phyloP scores from a whole-genome alignment of 352 stramenopile species.

The Phytophthora fragariae region DNA sequence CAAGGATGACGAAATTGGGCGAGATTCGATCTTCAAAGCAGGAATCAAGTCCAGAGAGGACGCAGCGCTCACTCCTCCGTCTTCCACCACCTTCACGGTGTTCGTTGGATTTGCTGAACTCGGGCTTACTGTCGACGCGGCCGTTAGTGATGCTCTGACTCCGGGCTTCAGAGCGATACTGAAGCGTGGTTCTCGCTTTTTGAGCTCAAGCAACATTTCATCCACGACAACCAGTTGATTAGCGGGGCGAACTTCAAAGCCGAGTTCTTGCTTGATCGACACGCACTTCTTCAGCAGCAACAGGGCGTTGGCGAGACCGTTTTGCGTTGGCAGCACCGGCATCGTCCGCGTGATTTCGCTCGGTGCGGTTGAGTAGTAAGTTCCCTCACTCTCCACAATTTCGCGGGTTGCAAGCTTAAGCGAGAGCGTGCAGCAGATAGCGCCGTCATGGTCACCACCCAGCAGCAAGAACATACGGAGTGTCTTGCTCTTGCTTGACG shows the following conservation, averaged over 20 bases:
- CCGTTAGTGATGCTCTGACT: not conserved
- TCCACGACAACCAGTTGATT: constrained; percentile 31
- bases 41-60: not conserved
- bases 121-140: not conserved
- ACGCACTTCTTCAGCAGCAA: constrained; percentile 47
- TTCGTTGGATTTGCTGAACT: not conserved
- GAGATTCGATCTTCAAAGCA: not conserved
- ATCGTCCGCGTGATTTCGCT: constrained; percentile 22
- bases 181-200: constrained; percentile 23
- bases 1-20: not conserved
- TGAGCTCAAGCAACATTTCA: constrained; percentile 13
- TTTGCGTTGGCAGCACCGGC: constrained; percentile 32
- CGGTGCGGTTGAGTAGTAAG: constrained; percentile 31
- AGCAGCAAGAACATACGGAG: constrained; percentile 43
- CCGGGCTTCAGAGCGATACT: constrained; percentile 4
- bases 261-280: constrained; percentile 16
- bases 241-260: constrained; percentile 30
- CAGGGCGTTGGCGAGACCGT: constrained; percentile 27
- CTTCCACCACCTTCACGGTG: not conserved
- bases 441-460: constrained; percentile 49
- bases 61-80: not conserved
- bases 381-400: constrained; percentile 35
- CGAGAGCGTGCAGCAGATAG: constrained; percentile 38
- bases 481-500: constrained; percentile 9
- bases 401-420: constrained; percentile 29